Base-by-base conservation (phyloP, 352 stramenopile species). In the Elongisporangium anandrum region DNA sequence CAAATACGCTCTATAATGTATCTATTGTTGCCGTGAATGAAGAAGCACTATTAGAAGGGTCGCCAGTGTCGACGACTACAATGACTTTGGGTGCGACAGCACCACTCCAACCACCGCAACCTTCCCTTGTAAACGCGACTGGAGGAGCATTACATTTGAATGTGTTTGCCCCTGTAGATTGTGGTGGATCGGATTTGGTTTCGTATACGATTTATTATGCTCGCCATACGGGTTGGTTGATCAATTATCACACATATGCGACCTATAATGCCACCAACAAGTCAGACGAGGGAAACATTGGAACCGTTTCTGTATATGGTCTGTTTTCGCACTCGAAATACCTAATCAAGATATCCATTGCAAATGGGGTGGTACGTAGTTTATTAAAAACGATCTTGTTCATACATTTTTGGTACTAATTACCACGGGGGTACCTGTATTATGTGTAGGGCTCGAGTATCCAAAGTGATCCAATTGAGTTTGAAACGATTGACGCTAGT, bases 131-230 rank as follows among this genome's bases (percentile, higher is more conserved):
- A 9, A 60, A 60, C 0, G 70, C 79, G 7, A 87, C 74, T 5
- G 79, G 79, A 38, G 79, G 79, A 16, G 63, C 77, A 6, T 47
- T 87, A 15, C 53, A 74, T 51, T 49, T 88, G 9, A 52, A 59
- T 8, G 39, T 88, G 4, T 4, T 71, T 13, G 66, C 68, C 17
- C 72, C 79, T 19, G 4, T 70, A 3, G 65, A 88, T 21, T 71
- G 71, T 38, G 79, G 79, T 21, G 79, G 79, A 2, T 57, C 52
- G 0, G 17, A 56, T 2, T 55, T 84, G 10, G 63, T 26, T 9
- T 29, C 19, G 0, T 85, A 72, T 53, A 56, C 17, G 0, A 38
- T 88, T 15, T 67, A 66, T 34, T 70, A 79, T 45, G 69, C 61
- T 10, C 75, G 63, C 15, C 49, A 61, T 4, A 72, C 56, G 1